A percentile compares a stretch with the other conserved stretches of the same genome.
Evolutionary conservation across 345 rosid species (phyloP).

Genomic region (Heritiera fomes): DNA sequence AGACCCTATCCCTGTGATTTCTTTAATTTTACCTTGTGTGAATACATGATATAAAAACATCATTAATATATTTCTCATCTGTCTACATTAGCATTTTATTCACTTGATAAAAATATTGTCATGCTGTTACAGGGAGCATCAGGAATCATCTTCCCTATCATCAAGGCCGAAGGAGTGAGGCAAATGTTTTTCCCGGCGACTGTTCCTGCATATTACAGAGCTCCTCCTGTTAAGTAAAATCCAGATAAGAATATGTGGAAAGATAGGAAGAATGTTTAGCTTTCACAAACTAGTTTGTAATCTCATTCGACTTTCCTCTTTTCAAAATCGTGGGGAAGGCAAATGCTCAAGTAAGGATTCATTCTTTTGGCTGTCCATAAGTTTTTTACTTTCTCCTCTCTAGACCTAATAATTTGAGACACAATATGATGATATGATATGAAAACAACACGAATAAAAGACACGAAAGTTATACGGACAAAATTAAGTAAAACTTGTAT

Average conservation of each 20-base stretch:
- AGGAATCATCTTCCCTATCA: constrained; percentile 52
- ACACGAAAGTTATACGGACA: too few relatives aligned
- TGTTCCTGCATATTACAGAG: constrained; percentile 50
- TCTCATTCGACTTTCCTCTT: neutral
- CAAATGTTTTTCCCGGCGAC: constrained; percentile 54
- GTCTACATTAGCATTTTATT: neutral
- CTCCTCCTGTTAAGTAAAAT: constrained; percentile 33
- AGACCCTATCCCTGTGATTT: neutral
- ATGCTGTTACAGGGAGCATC: constrained; percentile 42
- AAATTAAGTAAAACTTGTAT: too few relatives aligned
- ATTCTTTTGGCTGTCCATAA: too few relatives aligned
- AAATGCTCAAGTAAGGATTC: neutral
- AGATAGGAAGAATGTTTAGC: neutral
- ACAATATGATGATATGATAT: too few relatives aligned
- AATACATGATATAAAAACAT: neutral
- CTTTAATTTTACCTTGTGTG: neutral
- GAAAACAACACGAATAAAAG: too few relatives aligned
- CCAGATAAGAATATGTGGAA: neutral
- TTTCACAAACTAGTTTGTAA: neutral
- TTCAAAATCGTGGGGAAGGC: neutral
- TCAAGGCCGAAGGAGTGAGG: constrained; percentile 50
- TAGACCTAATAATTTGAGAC: too few relatives aligned
- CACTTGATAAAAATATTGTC: neutral
- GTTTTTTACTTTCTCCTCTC: too few relatives aligned
- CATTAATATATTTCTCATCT: neutral